phyloP scores from a whole-genome alignment of 2,329 filamentous ascomycete genomes.

The Trichoderma arundinaceum region DNA sequence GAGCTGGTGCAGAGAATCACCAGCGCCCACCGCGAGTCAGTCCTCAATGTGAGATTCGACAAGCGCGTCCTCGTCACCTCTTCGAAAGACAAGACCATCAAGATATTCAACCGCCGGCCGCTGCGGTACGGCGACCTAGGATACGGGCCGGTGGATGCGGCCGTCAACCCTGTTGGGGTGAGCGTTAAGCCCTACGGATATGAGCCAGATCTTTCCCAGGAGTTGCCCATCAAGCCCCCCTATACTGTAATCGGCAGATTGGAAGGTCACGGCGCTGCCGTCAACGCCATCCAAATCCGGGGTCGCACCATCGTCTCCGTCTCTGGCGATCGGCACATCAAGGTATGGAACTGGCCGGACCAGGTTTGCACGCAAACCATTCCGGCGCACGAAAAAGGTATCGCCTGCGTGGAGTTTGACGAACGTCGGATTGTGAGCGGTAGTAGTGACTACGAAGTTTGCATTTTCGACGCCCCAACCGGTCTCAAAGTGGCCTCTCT shows the following conservation, averaged over 20 bases:
- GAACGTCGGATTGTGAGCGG: constrained; percentile 92
- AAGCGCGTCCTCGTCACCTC: constrained; percentile 91
- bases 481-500: constrained; percentile 89
- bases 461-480: constrained; percentile 87
- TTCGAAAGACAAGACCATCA: constrained; percentile 96
- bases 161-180: constrained; percentile 59
- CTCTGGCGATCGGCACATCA: constrained; percentile 91
- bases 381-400: constrained; percentile 89
- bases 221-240: constrained; percentile 62
- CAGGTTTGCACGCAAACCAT: constrained; percentile 78
- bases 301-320: constrained; percentile 89
- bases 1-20: constrained; percentile 76
- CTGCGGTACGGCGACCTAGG: constrained; percentile 66
- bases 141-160: constrained; percentile 50
- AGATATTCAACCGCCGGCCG: constrained; percentile 84
- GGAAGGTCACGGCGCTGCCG: constrained; percentile 85
- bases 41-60: constrained; percentile 92
- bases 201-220: constrained; percentile 52
- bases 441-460: constrained; percentile 93
- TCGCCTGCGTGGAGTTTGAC: constrained; percentile 97
- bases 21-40: constrained; percentile 84
- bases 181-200: constrained; percentile 62
- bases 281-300: constrained; percentile 93
- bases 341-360: constrained; percentile 89
- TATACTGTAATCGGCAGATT: constrained; percentile 81